Conservation (phyloP, 208 protist genomes). For the Acanthamoeba triangularis region DNA sequence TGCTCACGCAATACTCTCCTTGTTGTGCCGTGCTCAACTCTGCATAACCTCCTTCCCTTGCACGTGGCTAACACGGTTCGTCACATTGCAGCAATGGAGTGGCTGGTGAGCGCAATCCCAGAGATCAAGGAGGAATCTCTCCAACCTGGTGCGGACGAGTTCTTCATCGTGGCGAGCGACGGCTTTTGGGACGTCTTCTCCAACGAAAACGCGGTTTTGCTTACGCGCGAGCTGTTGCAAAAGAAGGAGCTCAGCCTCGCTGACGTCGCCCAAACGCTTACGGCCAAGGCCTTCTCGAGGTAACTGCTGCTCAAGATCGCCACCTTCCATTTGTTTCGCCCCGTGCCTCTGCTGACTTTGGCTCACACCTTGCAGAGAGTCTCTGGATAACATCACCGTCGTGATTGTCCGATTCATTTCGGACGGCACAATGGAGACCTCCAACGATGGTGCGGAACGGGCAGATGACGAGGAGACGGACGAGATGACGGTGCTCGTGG, state of each 20-base stretch:
- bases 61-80: neutral
- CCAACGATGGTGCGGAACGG: neutral
- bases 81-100: conserved; percentile 11
- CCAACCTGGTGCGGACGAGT: conserved; percentile 47
- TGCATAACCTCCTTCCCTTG: neutral
- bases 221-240: conserved; percentile 64
- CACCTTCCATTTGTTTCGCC: neutral
- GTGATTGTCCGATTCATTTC: conserved; percentile 54
- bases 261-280: conserved; percentile 52
- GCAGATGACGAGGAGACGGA: neutral
- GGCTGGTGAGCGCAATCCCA: conserved; percentile 48
- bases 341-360: neutral
- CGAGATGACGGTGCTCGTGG: neutral
- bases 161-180: conserved; percentile 72
- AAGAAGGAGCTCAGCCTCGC: conserved; percentile 55
- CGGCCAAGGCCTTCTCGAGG: conserved; percentile 61
- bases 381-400: conserved; percentile 74
- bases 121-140: conserved; percentile 64
- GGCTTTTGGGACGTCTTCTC: conserved; percentile 77
- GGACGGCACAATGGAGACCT: neutral
- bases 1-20: neutral
- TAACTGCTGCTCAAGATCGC: neutral
- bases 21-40: neutral
- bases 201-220: conserved; percentile 70
- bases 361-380: neutral